Percentiles rank a stretch among this genome's conserved stretches.
These are phyloP conservation scores for Thielaviopsis populi DNA, from an alignment of 2,329 filamentous ascomycete species.

Conservation along the genomic window DNA sequence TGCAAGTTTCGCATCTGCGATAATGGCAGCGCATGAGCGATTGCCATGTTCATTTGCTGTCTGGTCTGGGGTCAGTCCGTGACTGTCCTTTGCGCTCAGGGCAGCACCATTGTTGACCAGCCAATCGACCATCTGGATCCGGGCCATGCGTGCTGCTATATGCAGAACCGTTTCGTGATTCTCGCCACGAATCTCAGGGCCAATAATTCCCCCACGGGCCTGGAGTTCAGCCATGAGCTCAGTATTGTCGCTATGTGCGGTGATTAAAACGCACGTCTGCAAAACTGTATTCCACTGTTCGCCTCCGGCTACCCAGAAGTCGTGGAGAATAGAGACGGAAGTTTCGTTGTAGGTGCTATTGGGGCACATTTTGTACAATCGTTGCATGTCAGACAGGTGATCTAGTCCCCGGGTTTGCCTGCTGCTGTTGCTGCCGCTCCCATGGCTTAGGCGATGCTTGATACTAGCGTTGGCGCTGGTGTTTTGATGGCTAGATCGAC, in stretches of 20 bases:
- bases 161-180: constrained; percentile 13
- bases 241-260: constrained; percentile 11
- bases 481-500: not conserved
- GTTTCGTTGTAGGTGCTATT: constrained; percentile 17
- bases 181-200: not conserved
- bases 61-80: constrained; percentile 5
- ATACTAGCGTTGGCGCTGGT: not conserved
- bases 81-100: constrained; percentile 4
- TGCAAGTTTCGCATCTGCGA: not conserved
- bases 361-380: constrained; percentile 16
- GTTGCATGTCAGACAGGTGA: not conserved
- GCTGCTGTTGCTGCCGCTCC: constrained; percentile 9
- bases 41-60: not conserved
- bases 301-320: not conserved
- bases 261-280: constrained; percentile 6
- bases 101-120: constrained; percentile 6
- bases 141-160: constrained; percentile 2
- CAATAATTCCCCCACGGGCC: not conserved
- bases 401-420: constrained; percentile 1
- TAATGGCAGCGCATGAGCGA: constrained; percentile 2
- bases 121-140: constrained; percentile 7
- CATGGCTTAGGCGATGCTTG: constrained; percentile 4
- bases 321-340: constrained; percentile 13
- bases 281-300: not conserved
- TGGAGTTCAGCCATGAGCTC: constrained; percentile 12